Evolutionary conservation across 2,329 filamentous ascomycete species (phyloP).

Genomic region (Penicillium decumbens): DNA sequence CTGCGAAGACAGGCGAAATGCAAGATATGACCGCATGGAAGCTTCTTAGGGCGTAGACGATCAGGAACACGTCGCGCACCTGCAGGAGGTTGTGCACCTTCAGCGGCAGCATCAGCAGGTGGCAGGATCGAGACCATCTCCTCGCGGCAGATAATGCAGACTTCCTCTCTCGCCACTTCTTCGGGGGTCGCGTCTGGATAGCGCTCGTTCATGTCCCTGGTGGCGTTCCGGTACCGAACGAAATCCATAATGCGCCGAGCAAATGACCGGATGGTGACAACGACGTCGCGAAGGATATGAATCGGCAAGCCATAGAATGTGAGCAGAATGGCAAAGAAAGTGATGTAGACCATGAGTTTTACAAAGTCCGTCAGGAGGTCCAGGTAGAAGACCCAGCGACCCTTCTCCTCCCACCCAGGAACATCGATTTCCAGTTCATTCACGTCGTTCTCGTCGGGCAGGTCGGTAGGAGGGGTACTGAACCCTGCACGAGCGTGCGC

Average conservation of each 20-base stretch:
- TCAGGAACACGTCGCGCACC: conserved; percentile 58
- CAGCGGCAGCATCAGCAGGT: conserved; percentile 39
- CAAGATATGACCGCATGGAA: conserved; percentile 91
- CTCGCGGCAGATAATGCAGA: conserved; percentile 96
- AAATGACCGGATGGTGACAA: conserved; percentile 89
- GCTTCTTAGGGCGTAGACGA: conserved; percentile 82
- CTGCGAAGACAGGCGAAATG: conserved; percentile 93
- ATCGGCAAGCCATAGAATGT: conserved; percentile 93
- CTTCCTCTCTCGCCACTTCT: conserved; percentile 79
- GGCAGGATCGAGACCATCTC: conserved; percentile 81
- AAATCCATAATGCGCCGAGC: conserved; percentile 84
- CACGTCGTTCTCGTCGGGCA: conserved; percentile 67
- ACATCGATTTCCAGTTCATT: conserved; percentile 94
- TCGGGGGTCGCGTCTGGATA: conserved; percentile 88
- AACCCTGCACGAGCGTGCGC: conserved; percentile 36
- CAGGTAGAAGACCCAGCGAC: conserved; percentile 82
- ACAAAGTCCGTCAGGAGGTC: conserved; percentile 85
- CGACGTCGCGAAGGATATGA: conserved; percentile 92
- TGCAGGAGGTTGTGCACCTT: conserved; percentile 19
- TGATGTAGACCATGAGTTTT: conserved; percentile 81
- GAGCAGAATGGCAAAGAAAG: conserved; percentile 90
- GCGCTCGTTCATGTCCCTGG: conserved; percentile 83
- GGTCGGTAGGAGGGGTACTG: conserved; percentile 36
- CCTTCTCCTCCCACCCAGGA: conserved; percentile 93
- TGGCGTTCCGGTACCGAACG: conserved; percentile 82